Conservation (phyloP, 257 asterid genomes). For the Gentiana straminea region DNA sequence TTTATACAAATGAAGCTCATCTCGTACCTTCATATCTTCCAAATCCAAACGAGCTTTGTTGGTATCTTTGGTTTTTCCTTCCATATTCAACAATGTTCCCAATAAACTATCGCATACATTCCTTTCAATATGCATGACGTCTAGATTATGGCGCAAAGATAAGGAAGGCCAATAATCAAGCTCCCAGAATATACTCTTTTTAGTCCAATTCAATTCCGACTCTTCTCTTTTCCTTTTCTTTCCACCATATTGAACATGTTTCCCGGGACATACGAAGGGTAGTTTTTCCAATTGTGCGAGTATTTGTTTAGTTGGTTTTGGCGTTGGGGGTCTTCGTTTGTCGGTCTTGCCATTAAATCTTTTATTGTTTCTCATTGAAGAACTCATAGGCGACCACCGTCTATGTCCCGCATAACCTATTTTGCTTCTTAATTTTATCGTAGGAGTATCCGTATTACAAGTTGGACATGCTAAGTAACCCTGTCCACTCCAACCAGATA, state of each 20-base stretch:
- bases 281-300: neutral
- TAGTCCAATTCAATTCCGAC: too few relatives aligned
- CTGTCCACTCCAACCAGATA: conserved; percentile 8
- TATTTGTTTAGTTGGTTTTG: neutral
- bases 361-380: conserved; percentile 3
- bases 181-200: too few relatives aligned
- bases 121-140: neutral
- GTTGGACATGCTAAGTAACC: conserved; percentile 5
- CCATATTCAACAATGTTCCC: conserved; percentile 4
- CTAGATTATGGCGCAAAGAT: neutral
- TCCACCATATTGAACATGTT: too few relatives aligned
- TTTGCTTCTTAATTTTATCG: neutral
- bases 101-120: neutral
- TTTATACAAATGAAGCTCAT: neutral
- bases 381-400: too few relatives aligned
- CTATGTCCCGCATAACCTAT: neutral
- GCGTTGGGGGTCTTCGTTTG: neutral
- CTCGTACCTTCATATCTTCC: conserved; percentile 10
- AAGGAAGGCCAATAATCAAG: too few relatives aligned
- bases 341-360: conserved; percentile 1
- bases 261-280: neutral
- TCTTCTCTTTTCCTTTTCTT: too few relatives aligned
- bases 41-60: conserved; percentile 14
- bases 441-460: conserved; percentile 1
- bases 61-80: conserved; percentile 13